Base-by-base conservation (phyloP, 371 early-diverging fungal genomes). In the Lichtheimia corymbifera region DNA sequence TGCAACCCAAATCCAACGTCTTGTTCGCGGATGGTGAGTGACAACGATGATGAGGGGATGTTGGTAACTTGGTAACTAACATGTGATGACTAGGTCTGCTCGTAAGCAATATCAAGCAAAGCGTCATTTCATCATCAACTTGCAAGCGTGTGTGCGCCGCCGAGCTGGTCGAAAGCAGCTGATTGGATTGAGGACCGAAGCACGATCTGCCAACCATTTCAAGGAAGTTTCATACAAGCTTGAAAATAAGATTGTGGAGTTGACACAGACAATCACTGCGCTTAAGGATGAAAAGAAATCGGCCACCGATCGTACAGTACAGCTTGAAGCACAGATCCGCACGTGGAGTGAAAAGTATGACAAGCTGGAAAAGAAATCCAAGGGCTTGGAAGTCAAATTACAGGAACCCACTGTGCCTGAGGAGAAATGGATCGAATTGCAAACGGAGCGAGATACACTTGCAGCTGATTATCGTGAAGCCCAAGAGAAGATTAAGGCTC, bases 161-260 rank as follows among this genome's bases (percentile, higher is more conserved):
- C 83, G 80, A 30, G 70, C 70, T 25, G 97, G 97, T 24, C 74
- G 79, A 49, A 82, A 82, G 52, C 83, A 84, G 58, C 72, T 94
- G 49, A 69, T 74, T 40, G 63, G 65, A 55, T 83, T 92, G 51
- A 88, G 91, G 70, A 82, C 81, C n/a, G 97, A 99, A 76, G 92
- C 93, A 12, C 83, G 92, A 24, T 93, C 94, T 40, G 93, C 93
- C 24, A 90, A 88, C 55, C 96, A 97, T 68, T 88, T 96, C 70
- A 93, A 95, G 73, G 95, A 96, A 62, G 85, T 91, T n/a, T 93
- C 96, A n/a, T 91, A 91, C 79, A 88, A 91, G 70, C 84, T 99
- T 14, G 98, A 99, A 69, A 92, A 88, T 80, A 98, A 97, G 86
- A 91, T 98, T 53, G 88, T 97, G 60, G 94, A 92, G 68, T 82